Base-by-base conservation (phyloP, 306 rosid species). In the Mimosa bimucronata region DNA sequence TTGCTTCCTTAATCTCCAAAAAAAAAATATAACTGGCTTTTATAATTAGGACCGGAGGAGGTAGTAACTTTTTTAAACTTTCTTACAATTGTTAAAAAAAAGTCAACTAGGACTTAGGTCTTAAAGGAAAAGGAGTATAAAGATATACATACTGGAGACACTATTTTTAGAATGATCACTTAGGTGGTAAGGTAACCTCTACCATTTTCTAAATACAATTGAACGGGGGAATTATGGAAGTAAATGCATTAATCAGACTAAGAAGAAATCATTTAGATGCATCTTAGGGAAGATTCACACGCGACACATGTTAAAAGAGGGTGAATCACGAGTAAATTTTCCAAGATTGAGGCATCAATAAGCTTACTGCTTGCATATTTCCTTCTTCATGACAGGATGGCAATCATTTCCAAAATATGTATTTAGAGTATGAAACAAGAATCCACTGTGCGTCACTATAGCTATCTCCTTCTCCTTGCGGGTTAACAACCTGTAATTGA, bases 391-490 rank as follows among this genome's bases (percentile, higher is more conserved):
- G 83, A 48, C 26, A 11, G 91, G 92, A 76, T 91, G 91, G 82
- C 94, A 93, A 77, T 93, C 98, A 81, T 89, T 90, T 79, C 90
- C 94, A 37, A 91, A 84, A 37, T 88, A 82, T 3, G 83, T 81
- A 31, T 69, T 65, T 26, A 93, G 87, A 5, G 93, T 88, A 76
- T 90, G 93, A 81, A 73, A 90, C 86, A 93, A 86, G 88, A 93
- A 91, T 53, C 97, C 98, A 72, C 97, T 86, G 25, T 93, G 98
- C 23, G 98, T 93, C 72, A 93, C 98, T 82, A 93, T 78, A 57
- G 98, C 97, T 82, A 93, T 91, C 84, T 93, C 98, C 87, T 87
- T 88, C 92, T 93, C 97, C 53, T 88, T 73, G 73, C 97, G 86
- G 14, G 97, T 91, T 90, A 90, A 93, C 87, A 93, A 71, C 98